Evolutionary conservation across 495 filamentous ascomycete genomes (phyloP).

Genomic region (Penicillium egyptiacum): DNA sequence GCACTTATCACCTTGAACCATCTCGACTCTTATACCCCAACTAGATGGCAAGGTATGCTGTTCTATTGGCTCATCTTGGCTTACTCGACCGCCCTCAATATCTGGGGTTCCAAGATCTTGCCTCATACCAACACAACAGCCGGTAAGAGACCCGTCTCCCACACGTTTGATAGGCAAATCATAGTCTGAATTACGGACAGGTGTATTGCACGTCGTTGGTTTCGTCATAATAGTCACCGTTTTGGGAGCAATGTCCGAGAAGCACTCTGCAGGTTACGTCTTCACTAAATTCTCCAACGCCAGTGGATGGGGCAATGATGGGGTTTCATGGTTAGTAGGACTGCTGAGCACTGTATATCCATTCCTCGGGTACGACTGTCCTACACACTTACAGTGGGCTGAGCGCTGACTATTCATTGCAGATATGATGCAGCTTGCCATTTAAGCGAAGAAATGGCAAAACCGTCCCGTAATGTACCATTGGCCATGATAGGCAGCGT

Average conservation of each 20-base stretch:
- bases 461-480: constrained; percentile 37
- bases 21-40: constrained; percentile 21
- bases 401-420: neutral
- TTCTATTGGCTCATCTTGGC: constrained; percentile 27
- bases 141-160: constrained; percentile 9
- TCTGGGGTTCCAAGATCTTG: constrained; percentile 26
- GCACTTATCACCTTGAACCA: constrained; percentile 28
- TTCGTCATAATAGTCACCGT: constrained; percentile 22
- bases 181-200: constrained; percentile 2
- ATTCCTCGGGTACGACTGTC: constrained; percentile 18
- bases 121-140: constrained; percentile 26
- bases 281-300: constrained; percentile 25
- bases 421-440: constrained; percentile 34
- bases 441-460: constrained; percentile 35
- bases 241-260: constrained; percentile 22
- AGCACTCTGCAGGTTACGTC: constrained; percentile 22
- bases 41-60: constrained; percentile 27
- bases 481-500: constrained; percentile 46
- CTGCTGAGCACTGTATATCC: constrained; percentile 27
- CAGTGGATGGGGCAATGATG: constrained; percentile 27
- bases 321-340: constrained; percentile 29
- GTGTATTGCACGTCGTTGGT: constrained; percentile 22
- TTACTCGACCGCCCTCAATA: constrained; percentile 22
- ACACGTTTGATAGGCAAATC: too few relatives aligned
- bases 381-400: neutral